Evolutionary conservation across 768 basidiomycete genomes (phyloP).

Genomic region (Suillus subalutaceus): DNA sequence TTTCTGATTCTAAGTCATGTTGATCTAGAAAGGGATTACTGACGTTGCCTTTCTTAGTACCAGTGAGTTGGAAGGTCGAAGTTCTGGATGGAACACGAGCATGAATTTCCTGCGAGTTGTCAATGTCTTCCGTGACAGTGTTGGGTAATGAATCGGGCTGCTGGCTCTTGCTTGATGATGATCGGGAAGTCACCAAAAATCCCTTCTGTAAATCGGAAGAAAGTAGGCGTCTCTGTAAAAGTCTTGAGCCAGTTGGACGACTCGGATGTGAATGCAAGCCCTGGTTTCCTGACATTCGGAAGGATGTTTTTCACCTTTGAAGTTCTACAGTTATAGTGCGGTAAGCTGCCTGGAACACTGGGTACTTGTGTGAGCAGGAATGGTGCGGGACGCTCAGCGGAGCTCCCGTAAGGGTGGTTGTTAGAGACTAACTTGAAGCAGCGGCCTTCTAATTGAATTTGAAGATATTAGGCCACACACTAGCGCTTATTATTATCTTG

Average conservation of each 20-base stretch:
- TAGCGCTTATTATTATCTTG: background rate
- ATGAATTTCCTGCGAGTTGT: constrained; percentile 4
- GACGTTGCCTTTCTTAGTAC: background rate
- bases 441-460: background rate
- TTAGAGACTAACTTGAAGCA: background rate
- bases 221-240: background rate
- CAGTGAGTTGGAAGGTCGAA: background rate
- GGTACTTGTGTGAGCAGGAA: background rate
- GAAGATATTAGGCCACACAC: background rate
- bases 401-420: background rate
- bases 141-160: background rate
- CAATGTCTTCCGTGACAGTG: background rate
- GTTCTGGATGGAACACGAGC: constrained; percentile 5
- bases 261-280: background rate
- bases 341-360: background rate
- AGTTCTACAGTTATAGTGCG: background rate
- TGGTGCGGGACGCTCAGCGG: background rate
- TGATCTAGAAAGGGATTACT: constrained; percentile 1
- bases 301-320: background rate
- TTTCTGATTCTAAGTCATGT: background rate
- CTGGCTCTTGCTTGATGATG: constrained; percentile 2
- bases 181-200: constrained; percentile 21
- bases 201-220: constrained; percentile 17
- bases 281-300: constrained; percentile 1
- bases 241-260: constrained; percentile 6